Conservation (phyloP, 495 filamentous ascomycete species). For the Aspergillus haitiensis region DNA sequence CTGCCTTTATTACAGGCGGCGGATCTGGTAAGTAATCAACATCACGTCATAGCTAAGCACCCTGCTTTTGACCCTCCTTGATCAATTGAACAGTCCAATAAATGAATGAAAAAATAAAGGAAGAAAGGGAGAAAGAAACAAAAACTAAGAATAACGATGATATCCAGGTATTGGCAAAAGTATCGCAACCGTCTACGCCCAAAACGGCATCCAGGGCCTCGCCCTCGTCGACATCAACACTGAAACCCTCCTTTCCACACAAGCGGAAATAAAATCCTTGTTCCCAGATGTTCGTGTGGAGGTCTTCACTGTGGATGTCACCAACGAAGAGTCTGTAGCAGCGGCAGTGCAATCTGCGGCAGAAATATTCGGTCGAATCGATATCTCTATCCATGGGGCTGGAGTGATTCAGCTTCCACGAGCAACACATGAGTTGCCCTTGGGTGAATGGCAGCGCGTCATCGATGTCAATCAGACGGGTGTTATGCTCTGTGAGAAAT, state of each 20-base stretch:
- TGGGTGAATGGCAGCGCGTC: slow-evolving; percentile 43
- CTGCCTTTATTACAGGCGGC: slow-evolving; percentile 29
- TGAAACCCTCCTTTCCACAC: slow-evolving; percentile 17
- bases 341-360: slow-evolving; percentile 21
- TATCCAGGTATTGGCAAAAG: slow-evolving; percentile 30
- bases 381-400: slow-evolving; percentile 54
- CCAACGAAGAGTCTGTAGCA: slow-evolving; percentile 25
- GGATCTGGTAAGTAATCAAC: slow-evolving; percentile 22
- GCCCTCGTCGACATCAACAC: slow-evolving; percentile 29
- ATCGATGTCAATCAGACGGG: slow-evolving; percentile 49
- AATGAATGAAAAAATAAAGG: too few species aligned
- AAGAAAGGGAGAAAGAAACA: neutral
- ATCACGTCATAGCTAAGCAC: neutral
- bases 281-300: slow-evolving; percentile 19
- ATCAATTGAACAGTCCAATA: too few species aligned
- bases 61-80: neutral
- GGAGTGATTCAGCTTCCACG: slow-evolving; percentile 31
- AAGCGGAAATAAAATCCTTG: slow-evolving; percentile 13
- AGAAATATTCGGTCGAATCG: slow-evolving; percentile 44
- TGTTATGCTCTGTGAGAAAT: slow-evolving; percentile 48
- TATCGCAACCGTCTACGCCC: slow-evolving; percentile 26
- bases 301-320: slow-evolving; percentile 24
- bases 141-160: neutral
- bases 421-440: slow-evolving; percentile 32
- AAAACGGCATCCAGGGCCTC: slow-evolving; percentile 26